Percentiles rank a stretch among this genome's conserved stretches.
Conservation (phyloP, 1,139 yeast species). For the Lodderomyces orthopsilosis region DNA sequence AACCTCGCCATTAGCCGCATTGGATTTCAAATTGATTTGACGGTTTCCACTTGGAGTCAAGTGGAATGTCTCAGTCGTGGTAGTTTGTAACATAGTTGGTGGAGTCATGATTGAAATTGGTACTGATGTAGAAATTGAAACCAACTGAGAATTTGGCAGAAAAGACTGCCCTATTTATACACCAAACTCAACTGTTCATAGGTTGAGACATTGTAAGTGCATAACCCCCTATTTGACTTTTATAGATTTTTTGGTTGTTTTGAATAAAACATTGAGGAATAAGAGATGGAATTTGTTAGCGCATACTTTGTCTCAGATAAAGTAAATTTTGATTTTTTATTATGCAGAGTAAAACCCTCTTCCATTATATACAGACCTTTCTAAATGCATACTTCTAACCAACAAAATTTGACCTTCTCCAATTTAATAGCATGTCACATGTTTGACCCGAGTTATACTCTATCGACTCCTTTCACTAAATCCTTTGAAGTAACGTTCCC, state of each 20-base stretch:
- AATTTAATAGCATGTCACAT: not conserved
- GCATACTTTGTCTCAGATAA: slow-evolving; percentile 6
- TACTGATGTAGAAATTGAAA: not conserved
- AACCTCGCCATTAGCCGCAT: slow-evolving; percentile 19
- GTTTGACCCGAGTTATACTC: not conserved
- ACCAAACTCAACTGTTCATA: not conserved
- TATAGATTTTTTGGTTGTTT: not conserved
- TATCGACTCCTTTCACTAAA: slow-evolving; percentile 44
- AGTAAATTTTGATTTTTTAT: no score
- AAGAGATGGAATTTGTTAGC: slow-evolving; percentile 3
- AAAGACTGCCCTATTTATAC: not conserved
- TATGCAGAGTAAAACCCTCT: no score
- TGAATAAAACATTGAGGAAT: not conserved
- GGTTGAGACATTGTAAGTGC: slow-evolving; percentile 5
- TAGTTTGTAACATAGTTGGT: slow-evolving; percentile 33
- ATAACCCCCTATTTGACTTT: slow-evolving; percentile 2
- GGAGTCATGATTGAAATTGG: slow-evolving; percentile 27
- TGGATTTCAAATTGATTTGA: slow-evolving; percentile 13
- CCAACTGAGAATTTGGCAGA: not conserved
- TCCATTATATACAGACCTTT: not conserved
- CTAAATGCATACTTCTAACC: slow-evolving; percentile 1
- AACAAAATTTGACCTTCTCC: not conserved
- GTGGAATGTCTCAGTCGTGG: slow-evolving; percentile 15
- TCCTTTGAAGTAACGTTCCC: slow-evolving; percentile 77
- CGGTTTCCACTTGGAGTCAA: slow-evolving; percentile 2